Evolutionary conservation across 23 red algal genomes (phyloP), one percentile per base, ranked within the genome.

Genomic region (Agarophyton chilense): DNA sequence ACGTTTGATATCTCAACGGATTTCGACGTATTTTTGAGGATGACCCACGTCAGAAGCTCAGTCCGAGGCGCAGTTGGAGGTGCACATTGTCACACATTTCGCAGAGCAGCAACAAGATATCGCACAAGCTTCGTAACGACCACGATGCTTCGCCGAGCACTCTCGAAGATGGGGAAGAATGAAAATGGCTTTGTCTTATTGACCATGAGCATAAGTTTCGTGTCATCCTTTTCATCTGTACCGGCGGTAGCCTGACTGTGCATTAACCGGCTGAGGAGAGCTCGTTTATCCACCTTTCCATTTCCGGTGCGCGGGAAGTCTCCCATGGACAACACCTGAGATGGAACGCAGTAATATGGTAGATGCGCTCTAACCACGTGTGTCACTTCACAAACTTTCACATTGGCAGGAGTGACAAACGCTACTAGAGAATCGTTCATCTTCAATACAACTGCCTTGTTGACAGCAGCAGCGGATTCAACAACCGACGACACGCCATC

Each of bases 321-420:
- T n/a, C 46, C 79, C 54, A 83, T 63, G 52, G 35, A 47, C 36
- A 83, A 33, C 19, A 83, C 55, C 42, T 49, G 34, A 21, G 79
- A 65, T n/a, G 79, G 79, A 4, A 83, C 79, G 34, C 79, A 83
- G 31, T 83, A 83, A 66, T 83, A 83, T 47, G 79, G 79, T 53
- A 83, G 44, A 47, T 43, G n/a, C 18, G 29, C 52, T 4, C 29
- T 46, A 35, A 83, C 79, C 26, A 53, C 35, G 25, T 36, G n/a
- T 22, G 2, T 66, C 10, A 83, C 79, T 1, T 61, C 22, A 1
- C 66, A 12, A 2, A 47, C 12, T 1, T 7, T 67, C 22, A 66
- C 55, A 25, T 63, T 1, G 18, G 45, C 33, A 51, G 79, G 79
- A 7, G 79, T 83, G 25, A 83, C 79, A 49, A 63, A 83, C 11